A percentile compares a stretch with the other conserved stretches of the same genome.
These are phyloP conservation scores for Neocallimastix lanati DNA, from an alignment of 192 early-diverging fungal species.

Conservation along the genomic window DNA sequence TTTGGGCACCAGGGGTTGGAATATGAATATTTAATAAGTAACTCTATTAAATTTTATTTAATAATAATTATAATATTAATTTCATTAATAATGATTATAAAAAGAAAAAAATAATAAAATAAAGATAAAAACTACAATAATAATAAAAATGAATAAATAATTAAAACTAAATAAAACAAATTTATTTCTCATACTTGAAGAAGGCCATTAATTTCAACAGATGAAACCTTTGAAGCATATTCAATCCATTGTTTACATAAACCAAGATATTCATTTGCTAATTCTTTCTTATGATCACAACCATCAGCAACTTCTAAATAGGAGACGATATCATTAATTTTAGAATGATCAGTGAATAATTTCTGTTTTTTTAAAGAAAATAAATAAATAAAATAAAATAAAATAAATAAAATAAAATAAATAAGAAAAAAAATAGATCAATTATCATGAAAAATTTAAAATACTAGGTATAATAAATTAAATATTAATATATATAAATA, in stretches of 20 bases:
- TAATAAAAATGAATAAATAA: too few species aligned
- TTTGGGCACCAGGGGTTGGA: not conserved
- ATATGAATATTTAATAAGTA: slow-evolving; percentile 26
- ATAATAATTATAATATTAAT: too few species aligned
- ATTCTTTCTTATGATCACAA: slow-evolving; percentile 45
- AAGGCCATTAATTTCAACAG: slow-evolving; percentile 28
- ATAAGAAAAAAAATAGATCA: slow-evolving; percentile 4
- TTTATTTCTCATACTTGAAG: slow-evolving; percentile 21
- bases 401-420: not conserved
- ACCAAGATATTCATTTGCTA: slow-evolving; percentile 37
- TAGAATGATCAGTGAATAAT: not conserved
- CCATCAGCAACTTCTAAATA: slow-evolving; percentile 49
- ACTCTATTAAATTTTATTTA: slow-evolving; percentile 9
- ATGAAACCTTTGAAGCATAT: slow-evolving; percentile 33
- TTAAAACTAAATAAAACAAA: too few species aligned
- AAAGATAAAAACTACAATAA: too few species aligned
- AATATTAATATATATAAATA: too few species aligned
- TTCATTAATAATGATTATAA: too few species aligned
- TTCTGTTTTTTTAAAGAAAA: slow-evolving; percentile 31
- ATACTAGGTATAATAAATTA: too few species aligned
- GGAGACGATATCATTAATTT: not conserved
- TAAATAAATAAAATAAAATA: slow-evolving; percentile 20
- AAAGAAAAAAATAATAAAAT: too few species aligned
- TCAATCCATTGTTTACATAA: slow-evolving; percentile 49
- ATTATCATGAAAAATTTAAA: not conserved